Evolutionary conservation across 805 yeast species (phyloP), one percentile per base, ranked within the genome.

Genomic region (Sugiyamaella valdiviana): DNA sequence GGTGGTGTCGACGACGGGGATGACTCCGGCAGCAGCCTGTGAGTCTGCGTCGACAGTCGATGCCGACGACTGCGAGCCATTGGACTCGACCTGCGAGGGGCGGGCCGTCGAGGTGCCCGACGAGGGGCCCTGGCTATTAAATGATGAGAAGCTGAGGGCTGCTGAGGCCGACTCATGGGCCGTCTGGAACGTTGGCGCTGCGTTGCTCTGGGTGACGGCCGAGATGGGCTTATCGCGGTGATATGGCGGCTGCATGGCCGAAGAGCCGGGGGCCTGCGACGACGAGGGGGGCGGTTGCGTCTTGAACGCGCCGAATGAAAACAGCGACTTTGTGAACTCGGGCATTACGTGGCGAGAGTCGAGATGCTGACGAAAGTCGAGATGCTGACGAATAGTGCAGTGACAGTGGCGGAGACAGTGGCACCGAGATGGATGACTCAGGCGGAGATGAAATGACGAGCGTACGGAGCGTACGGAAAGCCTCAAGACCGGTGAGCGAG

Each of bases 251-350:
- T 20, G 44, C 12, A 29, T 35, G n/a, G 44, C 50, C 2, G 42
- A 35, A 14, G 35, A 20, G 5, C 26, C 7, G 16, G 23, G 14
- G 14, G 22, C n/a, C n/a, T n/a, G n/a, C n/a, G n/a, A n/a, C n/a
- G n/a, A n/a, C n/a, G n/a, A n/a, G n/a, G n/a, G n/a, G n/a, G n/a
- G 26, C 9, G 19, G 46, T 14, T 37, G 29, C 10, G 23, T 20
- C 26, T 24, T 16, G 43, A 43, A 52, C 41, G 50, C 51, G 16
- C 57, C 52, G 29, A 57, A 57, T 15, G 57, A 53, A 39, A 57
- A 57, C 37, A 57, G 39, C 19, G 55, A 50, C 46, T 50, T 55
- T 2, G 58, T 53, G 44, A 57, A 57, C 39, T 56, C 58, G 16
- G 57, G 57, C 59, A 56, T 54, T 20, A 32, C 44, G n/a, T n/a